Evolutionary conservation across 2,329 filamentous ascomycete species (phyloP).

Genomic region (Aspergillus flavus): DNA sequence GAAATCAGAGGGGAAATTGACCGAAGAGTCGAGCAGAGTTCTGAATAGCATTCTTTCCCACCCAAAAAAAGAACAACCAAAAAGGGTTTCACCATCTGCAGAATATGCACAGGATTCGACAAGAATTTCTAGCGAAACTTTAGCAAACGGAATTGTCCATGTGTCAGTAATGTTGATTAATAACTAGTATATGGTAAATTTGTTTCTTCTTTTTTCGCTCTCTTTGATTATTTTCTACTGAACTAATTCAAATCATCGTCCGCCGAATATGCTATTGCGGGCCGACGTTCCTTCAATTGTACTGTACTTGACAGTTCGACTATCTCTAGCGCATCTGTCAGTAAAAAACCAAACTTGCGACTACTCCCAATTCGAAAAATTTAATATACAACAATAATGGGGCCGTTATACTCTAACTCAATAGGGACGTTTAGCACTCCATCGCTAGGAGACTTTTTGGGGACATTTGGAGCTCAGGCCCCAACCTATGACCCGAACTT

Average conservation of each 20-base stretch:
- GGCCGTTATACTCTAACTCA: constrained; percentile 8
- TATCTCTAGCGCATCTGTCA: background rate
- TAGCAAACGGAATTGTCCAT: background rate
- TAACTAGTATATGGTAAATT: background rate
- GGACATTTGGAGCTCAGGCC: constrained; percentile 20
- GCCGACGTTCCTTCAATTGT: background rate
- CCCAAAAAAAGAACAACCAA: background rate
- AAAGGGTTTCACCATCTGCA: background rate
- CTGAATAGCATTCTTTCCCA: background rate
- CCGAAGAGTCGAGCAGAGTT: background rate
- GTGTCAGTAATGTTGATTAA: background rate
- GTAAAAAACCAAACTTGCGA: background rate
- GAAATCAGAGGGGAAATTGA: background rate
- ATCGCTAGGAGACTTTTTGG: background rate
- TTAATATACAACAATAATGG: constrained; percentile 4
- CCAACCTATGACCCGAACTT: constrained; percentile 9
- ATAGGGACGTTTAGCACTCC: background rate
- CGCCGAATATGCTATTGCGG: background rate
- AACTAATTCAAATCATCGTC: background rate
- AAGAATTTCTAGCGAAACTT: background rate
- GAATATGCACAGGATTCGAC: background rate
- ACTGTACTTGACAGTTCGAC: background rate
- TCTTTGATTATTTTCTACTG: background rate
- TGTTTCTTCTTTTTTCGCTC: background rate
- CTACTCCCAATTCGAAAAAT: background rate